Percentiles rank a stretch among this genome's conserved stretches.
phyloP scores from a whole-genome alignment of 192 early-diverging fungal genomes.

The Cladochytrium replicatum region DNA sequence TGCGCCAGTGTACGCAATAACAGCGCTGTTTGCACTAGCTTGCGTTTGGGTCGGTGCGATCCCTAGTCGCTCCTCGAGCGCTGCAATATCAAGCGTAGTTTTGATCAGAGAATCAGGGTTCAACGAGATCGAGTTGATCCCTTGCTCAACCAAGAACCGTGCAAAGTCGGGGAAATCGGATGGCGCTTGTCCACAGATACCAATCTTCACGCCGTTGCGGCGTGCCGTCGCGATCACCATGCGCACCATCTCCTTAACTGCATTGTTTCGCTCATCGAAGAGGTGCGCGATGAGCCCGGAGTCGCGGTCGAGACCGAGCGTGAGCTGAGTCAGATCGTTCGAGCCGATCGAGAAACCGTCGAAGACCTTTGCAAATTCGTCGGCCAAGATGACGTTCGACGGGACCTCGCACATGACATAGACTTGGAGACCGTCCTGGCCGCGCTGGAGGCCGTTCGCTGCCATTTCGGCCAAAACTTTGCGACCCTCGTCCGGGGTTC shows the following conservation, averaged over 20 bases:
- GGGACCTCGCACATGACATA: constrained; percentile 17
- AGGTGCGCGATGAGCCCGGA: not conserved
- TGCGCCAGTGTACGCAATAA: too few relatives aligned
- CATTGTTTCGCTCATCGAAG: constrained; percentile 14
- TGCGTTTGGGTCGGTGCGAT: too few relatives aligned
- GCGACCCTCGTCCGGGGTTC: constrained; percentile 7
- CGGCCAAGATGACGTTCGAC: constrained; percentile 10
- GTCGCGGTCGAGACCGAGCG: constrained; percentile 12
- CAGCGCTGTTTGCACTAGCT: too few relatives aligned
- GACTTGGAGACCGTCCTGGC: constrained; percentile 11
- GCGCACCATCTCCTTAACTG: constrained; percentile 5
- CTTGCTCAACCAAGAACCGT: constrained; percentile 3
- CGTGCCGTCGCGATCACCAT: not conserved
- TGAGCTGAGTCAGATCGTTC: constrained; percentile 15
- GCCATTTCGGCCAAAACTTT: constrained; percentile 10
- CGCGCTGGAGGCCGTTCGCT: constrained; percentile 6
- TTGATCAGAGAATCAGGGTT: constrained; percentile 1
- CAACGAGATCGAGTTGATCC: constrained; percentile 5
- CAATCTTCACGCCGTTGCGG: constrained; percentile 1
- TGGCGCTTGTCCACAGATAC: constrained; percentile 10
- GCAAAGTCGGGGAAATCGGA: constrained; percentile 6
- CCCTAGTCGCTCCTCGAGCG: constrained; percentile 2
- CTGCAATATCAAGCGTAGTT: constrained; percentile 5
- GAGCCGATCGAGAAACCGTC: constrained; percentile 18
- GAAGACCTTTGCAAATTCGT: constrained; percentile 16